These are phyloP conservation scores for Colletotrichum aenigma DNA, from an alignment of 2,329 filamentous ascomycete genomes.

Conservation along the genomic window DNA sequence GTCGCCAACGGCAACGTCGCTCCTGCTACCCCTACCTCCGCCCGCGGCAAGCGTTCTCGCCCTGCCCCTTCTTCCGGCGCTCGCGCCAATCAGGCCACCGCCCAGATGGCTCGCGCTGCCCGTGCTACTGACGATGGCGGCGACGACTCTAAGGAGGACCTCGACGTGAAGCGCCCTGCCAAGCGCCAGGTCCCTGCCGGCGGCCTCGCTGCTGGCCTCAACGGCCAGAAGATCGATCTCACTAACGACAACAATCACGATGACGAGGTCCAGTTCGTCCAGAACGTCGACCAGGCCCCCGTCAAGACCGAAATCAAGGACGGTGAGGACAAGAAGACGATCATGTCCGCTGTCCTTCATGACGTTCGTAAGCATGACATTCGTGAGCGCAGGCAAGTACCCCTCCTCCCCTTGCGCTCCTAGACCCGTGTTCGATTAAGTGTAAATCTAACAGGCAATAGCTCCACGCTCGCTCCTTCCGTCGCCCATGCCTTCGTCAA, in stretches of 20 bases:
- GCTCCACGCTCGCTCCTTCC: not conserved
- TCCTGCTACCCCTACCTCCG: not conserved
- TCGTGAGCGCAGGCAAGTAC: not conserved
- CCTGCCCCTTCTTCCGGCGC: not conserved
- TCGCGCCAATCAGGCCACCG: not conserved
- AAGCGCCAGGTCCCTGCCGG: not conserved
- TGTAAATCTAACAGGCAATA: not conserved
- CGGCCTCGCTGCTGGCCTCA: not conserved
- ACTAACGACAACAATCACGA: not conserved
- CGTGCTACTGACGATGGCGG: not conserved
- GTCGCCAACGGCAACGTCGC: not conserved
- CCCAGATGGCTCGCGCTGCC: not conserved
- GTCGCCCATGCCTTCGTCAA: not conserved
- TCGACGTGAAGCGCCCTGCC: not conserved
- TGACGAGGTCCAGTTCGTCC: not conserved
- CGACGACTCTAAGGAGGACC: not conserved
- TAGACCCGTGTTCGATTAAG: not conserved
- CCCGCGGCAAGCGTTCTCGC: constrained; percentile 1
- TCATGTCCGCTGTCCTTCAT: not conserved
- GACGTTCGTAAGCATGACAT: not conserved
- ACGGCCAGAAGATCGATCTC: constrained; percentile 2
- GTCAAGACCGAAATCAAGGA: constrained; percentile 18
- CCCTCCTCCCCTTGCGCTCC: not conserved
- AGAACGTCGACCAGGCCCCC: not conserved
- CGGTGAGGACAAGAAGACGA: not conserved